Percentiles rank a stretch among this genome's conserved stretches.
Evolutionary conservation across 805 yeast genomes (phyloP).

Genomic region (Starmerella kuoi): DNA sequence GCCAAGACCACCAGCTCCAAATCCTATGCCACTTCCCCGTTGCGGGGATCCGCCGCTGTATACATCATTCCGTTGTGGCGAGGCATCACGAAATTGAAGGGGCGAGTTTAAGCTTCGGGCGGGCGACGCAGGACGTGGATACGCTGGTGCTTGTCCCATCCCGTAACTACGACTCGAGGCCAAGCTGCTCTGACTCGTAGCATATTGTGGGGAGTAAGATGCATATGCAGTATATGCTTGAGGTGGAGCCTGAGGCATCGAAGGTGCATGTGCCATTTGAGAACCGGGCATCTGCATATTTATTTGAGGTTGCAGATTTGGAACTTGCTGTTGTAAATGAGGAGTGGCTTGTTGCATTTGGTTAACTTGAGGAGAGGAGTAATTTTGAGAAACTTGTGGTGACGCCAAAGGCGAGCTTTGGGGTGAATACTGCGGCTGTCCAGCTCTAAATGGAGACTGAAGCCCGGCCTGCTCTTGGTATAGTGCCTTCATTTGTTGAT

Average conservation of each 20-base stretch:
- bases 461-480: conserved; percentile 12
- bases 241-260: conserved; percentile 10
- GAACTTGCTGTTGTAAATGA: conserved; percentile 6
- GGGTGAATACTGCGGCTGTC: background rate
- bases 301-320: conserved; percentile 4
- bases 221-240: conserved; percentile 12
- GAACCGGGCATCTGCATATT: background rate
- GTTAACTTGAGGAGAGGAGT: background rate
- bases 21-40: conserved; percentile 2
- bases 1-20: conserved; percentile 6
- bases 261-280: background rate
- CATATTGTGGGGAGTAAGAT: conserved; percentile 16
- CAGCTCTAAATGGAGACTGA: conserved; percentile 10
- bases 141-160: conserved; percentile 3
- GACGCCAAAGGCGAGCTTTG: conserved; percentile 4
- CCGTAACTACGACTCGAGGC: conserved; percentile 13
- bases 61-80: conserved; percentile 9
- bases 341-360: conserved; percentile 2
- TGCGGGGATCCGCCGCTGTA: conserved; percentile 8
- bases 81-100: conserved; percentile 15
- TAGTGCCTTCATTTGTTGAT: conserved; percentile 8
- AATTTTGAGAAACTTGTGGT: conserved; percentile 3
- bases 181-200: conserved; percentile 17
- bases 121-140: conserved; percentile 12
- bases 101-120: conserved; percentile 16